phyloP scores from a whole-genome alignment of 1,284 basidiomycete species.

The Cystobasidium pallidum region DNA sequence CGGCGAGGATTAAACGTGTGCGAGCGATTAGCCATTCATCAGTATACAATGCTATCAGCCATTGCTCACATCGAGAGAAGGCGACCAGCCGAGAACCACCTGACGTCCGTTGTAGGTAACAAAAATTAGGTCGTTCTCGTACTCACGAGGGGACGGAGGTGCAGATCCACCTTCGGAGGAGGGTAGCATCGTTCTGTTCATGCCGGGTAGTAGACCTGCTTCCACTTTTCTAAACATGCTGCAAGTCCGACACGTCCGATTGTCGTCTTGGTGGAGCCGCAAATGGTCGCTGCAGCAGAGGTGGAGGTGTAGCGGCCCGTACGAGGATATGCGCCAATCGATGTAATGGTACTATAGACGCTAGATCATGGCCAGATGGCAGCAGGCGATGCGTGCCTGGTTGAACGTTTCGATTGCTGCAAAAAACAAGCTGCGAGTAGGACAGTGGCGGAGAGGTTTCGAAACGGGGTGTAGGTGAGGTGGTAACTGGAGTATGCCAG shows the following conservation, averaged over 20 bases:
- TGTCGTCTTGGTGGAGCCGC: neutral
- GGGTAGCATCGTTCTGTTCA: neutral
- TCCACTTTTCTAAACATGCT: neutral
- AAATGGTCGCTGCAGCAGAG: too few species aligned
- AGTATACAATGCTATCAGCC: neutral
- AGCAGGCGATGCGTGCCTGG: neutral
- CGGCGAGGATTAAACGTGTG: neutral
- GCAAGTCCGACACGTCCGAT: neutral
- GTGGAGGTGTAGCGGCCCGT: too few species aligned
- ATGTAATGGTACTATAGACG: too few species aligned
- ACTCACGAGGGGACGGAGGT: neutral
- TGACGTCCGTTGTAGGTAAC: slow-evolving; percentile 16
- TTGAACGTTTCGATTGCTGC: too few species aligned
- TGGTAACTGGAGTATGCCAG: too few species aligned
- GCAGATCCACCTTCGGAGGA: neutral
- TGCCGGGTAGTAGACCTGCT: neutral
- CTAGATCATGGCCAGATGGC: too few species aligned
- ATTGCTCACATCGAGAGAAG: slow-evolving; percentile 19
- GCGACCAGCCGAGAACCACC: slow-evolving; percentile 21
- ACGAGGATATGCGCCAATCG: too few species aligned
- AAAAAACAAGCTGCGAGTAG: too few species aligned
- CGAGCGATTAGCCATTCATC: too few species aligned
- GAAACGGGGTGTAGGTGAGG: too few species aligned
- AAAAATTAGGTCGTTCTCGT: slow-evolving; percentile 13
- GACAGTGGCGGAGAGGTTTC: too few species aligned